Evolutionary conservation across 2,329 filamentous ascomycete species (phyloP).

Genomic region (Fonsecaea erecta): DNA sequence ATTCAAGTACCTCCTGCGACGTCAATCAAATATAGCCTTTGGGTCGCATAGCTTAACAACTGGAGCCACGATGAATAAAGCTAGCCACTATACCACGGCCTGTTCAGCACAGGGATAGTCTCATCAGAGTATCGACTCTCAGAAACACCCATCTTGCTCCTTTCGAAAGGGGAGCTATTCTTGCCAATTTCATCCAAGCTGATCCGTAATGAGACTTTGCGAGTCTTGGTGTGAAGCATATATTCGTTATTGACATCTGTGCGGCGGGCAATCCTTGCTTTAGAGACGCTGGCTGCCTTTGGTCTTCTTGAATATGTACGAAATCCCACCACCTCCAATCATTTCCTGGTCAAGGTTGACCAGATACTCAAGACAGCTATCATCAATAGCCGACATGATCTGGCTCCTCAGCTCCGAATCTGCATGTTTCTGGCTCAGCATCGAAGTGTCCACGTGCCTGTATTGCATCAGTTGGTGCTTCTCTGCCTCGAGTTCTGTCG

Average conservation of each 20-base stretch:
- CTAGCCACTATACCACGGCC: no score
- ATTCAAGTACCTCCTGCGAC: background rate
- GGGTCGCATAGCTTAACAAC: background rate
- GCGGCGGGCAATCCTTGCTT: background rate
- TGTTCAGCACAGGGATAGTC: no score
- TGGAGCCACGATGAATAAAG: no score
- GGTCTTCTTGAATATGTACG: constrained; percentile 37
- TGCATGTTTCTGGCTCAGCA: constrained; percentile 33
- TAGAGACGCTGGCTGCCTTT: constrained; percentile 24
- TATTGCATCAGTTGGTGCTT: constrained; percentile 51
- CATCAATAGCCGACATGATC: constrained; percentile 27
- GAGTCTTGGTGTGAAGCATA: background rate
- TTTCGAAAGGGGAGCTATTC: background rate
- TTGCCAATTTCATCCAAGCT: background rate
- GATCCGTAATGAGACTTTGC: background rate
- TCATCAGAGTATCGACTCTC: no score
- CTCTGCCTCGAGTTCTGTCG: constrained; percentile 42
- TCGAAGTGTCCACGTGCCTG: constrained; percentile 48
- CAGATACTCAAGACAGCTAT: constrained; percentile 35
- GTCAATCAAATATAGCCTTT: background rate
- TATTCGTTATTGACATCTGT: background rate
- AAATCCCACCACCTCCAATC: constrained; percentile 30
- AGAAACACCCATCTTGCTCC: background rate
- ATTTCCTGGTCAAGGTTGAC: constrained; percentile 29
- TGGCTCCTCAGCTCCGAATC: constrained; percentile 3